Base-by-base conservation (phyloP, 2,329 filamentous ascomycete genomes). In the Talaromyces sp. region DNA sequence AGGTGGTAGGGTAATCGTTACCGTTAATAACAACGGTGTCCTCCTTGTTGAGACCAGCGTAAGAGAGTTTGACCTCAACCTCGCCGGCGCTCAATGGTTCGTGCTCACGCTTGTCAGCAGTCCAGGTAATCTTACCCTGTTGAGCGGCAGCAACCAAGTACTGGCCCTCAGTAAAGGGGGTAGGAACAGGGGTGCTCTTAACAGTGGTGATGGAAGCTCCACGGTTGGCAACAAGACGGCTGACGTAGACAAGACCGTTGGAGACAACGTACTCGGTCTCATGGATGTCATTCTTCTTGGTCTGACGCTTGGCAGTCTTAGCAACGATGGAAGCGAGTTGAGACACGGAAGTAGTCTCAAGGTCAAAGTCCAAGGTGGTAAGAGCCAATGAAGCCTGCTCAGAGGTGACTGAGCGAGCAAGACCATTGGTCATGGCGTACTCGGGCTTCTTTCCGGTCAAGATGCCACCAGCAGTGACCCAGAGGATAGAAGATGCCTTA, bases 41-140 rank as follows among this genome's bases (percentile, higher is more conserved):
- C 54, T 68, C 67, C 7, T 61, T 63, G 41, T 70, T 70, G 16
- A 70, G 63, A 24, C 67, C 65, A 3, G 10, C 43, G 31, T n/a
- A 49, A 5, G 68, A 37, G 8, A 65, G 14, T 49, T 66, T 59
- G 10, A 66, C 64, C 22, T 64, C 43, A 39, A 70, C 59, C 22
- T 69, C 64, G 2, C 67, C 54, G 4, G 47, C 56, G 19, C 33
- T 67, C 11, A 61, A 22, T 27, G 43, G 24, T 3, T 43, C 50
- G 16, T 43, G 37, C 24, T 45, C 39, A n/a, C 57, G 57, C 39
- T 45, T 62, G n/a, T 37, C 31, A 13, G 60, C 57, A 16, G 14
- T 31, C 3, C 56, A 45, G 8, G 33, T 16, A 16, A 37, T 16
- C 8, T 35, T 13, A 3, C 58, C 50, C 31, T 54, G 50, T 13